These are phyloP conservation scores for Claviceps capensis DNA, from an alignment of 2,329 filamentous ascomycete species.

Conservation along the genomic window DNA sequence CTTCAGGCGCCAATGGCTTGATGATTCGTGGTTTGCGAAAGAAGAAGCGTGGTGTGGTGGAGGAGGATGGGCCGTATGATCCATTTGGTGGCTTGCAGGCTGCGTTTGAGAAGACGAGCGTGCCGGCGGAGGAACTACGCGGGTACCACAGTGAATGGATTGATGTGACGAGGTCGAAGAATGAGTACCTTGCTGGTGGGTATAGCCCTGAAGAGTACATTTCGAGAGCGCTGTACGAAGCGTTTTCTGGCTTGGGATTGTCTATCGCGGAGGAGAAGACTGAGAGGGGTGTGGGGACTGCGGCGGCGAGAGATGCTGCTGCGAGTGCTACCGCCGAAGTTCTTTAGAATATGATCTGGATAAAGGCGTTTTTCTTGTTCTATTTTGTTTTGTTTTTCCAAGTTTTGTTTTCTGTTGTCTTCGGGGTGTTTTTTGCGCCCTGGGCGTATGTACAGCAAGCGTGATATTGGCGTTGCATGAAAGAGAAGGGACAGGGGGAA, in stretches of 20 bases:
- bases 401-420: background rate
- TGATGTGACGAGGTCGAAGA: conserved; percentile 50
- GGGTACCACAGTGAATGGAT: conserved; percentile 66
- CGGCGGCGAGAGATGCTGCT: conserved; percentile 23
- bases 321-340: conserved; percentile 23
- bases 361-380: background rate
- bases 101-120: conserved; percentile 52
- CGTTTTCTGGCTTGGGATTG: conserved; percentile 78
- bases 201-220: conserved; percentile 77
- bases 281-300: conserved; percentile 21
- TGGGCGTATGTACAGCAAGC: background rate
- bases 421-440: background rate
- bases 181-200: conserved; percentile 59
- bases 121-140: conserved; percentile 35
- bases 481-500: too few relatives aligned
- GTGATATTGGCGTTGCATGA: background rate
- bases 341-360: conserved; percentile 16
- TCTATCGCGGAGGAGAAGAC: conserved; percentile 69
- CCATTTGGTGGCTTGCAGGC: conserved; percentile 69
- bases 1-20: conserved; percentile 18
- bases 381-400: background rate
- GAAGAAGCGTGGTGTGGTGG: conserved; percentile 25
- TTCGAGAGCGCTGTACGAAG: conserved; percentile 67
- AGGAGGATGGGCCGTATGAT: conserved; percentile 65
- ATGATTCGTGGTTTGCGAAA: conserved; percentile 74